Base-by-base conservation (phyloP, 805 yeast genomes). In the Metschnikowia arizonensis region DNA sequence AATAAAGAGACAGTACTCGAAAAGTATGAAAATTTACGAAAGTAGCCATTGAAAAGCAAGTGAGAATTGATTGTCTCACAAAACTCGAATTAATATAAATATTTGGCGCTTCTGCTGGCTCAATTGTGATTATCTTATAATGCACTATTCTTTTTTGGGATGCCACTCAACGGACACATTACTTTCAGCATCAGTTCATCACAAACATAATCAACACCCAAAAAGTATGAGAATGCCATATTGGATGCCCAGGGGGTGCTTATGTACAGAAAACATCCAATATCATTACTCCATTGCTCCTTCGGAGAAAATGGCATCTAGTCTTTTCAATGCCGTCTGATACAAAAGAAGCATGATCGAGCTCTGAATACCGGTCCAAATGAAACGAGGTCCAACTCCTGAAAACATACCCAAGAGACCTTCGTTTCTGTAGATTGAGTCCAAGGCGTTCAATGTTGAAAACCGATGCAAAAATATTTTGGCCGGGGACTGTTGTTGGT, bases 321-420 rank as follows among this genome's bases (percentile, higher is more conserved):
- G 65, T 25, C 72, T 65, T 54, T 80, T 80, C 57, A 91, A 68
- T 3, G 91, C 74, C 34, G 81, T 70, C 63, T 93, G 99, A 65
- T 93, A 93, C 32, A 90, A 69, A 52, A 91, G 70, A 44, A 93
- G 73, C 98, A 93, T 91, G 39, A 93, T 84, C 53, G 96, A 86
- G 63, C 96, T 87, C 64, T 93, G 99, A 15, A 90, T 72, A 51
- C 95, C 86, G 0, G 98, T 91, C 99, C 99, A 93, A 4, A 93
- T 84, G 53, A 89, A 82, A 51, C 99, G 75, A 1, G 99, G 99
- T 0, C 97, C 97, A 5, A 93, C 96, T 1, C 99, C 99, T 26
- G 90, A 79, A 64, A 93, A 91, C 32, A 88, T 71, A 0, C 96
- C 96, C 1, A 76, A 48, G 0, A 83, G 42, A 1, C 99, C 98